Evolutionary conservation across 495 filamentous ascomycete species (phyloP).

Genomic region (Podospora comata): DNA sequence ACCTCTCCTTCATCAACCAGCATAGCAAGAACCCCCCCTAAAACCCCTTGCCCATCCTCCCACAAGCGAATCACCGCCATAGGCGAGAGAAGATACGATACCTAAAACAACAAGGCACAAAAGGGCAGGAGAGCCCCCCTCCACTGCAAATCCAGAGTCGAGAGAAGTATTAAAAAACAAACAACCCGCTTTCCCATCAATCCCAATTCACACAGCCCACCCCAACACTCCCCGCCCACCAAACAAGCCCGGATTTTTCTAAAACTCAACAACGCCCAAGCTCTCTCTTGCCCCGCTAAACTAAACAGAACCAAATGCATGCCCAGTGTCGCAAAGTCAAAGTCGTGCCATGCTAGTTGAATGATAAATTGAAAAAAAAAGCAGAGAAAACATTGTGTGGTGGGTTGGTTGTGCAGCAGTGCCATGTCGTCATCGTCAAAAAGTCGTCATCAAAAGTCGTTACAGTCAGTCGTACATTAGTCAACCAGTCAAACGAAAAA

Average conservation of each 20-base stretch:
- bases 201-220: neutral
- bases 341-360: neutral
- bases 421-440: constrained; percentile 14
- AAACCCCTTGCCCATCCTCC: neutral
- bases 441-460: constrained; percentile 12
- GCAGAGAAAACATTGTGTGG: neutral
- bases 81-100: neutral
- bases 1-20: neutral
- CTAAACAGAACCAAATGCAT: neutral
- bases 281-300: constrained; percentile 1
- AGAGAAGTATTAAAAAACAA: neutral
- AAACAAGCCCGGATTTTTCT: neutral
- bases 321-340: neutral
- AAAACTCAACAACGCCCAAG: neutral
- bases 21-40: neutral
- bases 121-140: neutral
- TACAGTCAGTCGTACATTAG: neutral
- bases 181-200: neutral
- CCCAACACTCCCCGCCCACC: neutral
- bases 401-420: neutral
- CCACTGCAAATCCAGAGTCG: neutral
- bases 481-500: neutral
- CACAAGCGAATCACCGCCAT: constrained; percentile 21
- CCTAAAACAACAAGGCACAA: neutral
- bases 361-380: neutral